phyloP scores from a whole-genome alignment of 768 basidiomycete species.

The Boletus coccyginus region DNA sequence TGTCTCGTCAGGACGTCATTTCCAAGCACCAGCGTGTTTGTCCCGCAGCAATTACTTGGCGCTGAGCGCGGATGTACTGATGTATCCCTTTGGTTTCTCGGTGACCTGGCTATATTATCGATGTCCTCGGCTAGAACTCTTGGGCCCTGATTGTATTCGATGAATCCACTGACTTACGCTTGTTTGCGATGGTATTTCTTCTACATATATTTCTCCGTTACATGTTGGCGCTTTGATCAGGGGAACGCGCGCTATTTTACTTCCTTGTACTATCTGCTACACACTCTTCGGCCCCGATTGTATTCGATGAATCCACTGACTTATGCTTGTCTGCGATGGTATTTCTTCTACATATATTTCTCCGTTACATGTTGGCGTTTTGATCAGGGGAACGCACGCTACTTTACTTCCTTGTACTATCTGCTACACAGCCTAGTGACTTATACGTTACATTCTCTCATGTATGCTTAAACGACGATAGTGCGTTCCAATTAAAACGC shows the following conservation, averaged over 20 bases:
- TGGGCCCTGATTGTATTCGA: background rate
- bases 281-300: background rate
- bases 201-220: background rate
- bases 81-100: background rate
- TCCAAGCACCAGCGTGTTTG: slow-evolving; percentile 27
- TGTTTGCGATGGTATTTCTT: background rate
- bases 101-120: background rate
- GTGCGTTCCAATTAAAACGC: background rate
- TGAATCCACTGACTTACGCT: background rate
- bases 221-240: background rate
- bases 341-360: background rate
- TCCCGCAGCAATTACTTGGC: slow-evolving; percentile 16
- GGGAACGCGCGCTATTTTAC: background rate
- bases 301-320: background rate
- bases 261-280: background rate
- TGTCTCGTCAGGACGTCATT: slow-evolving; percentile 27
- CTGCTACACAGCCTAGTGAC: background rate
- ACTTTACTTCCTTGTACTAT: background rate
- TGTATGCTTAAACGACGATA: background rate
- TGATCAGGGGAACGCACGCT: slow-evolving; percentile 1
- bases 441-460: background rate
- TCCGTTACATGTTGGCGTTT: background rate
- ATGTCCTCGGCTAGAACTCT: background rate
- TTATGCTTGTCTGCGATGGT: background rate
- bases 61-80: slow-evolving; percentile 3